Evolutionary conservation across 495 filamentous ascomycete species (phyloP).

Genomic region (Penicilliopsis zonata): DNA sequence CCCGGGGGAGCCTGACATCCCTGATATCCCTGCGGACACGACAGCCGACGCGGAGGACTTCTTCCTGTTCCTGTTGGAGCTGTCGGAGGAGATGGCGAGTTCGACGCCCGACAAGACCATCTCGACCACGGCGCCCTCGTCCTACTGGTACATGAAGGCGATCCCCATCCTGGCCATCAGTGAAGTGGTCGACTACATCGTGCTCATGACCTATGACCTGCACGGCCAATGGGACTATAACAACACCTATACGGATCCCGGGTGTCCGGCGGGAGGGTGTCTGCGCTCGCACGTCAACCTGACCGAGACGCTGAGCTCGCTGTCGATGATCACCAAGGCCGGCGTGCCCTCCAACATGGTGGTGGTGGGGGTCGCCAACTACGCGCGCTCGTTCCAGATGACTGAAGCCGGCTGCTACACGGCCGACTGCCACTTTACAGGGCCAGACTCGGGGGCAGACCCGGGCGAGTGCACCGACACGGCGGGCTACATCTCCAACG

Average conservation of each 20-base stretch:
- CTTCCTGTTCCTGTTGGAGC: conserved; percentile 8
- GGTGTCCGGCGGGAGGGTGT: conserved; percentile 24
- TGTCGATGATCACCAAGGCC: conserved; percentile 40
- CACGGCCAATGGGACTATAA: conserved; percentile 24
- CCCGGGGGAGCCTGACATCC: conserved; percentile 24
- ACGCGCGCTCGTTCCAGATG: conserved; percentile 29
- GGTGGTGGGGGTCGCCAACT: conserved; percentile 23
- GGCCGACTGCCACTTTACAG: conserved; percentile 6
- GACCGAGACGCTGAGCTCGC: conserved; percentile 25
- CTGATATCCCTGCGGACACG: conserved; percentile 17
- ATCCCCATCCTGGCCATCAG: conserved; percentile 15
- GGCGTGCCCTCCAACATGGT: conserved; percentile 29
- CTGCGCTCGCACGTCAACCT: conserved; percentile 29
- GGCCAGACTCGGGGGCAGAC: neutral
- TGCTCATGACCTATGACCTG: conserved; percentile 27
- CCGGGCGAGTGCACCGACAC: neutral
- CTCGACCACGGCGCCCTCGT: conserved; percentile 12
- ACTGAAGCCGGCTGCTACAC: conserved; percentile 11
- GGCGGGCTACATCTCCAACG: conserved; percentile 8
- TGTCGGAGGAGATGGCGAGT: neutral
- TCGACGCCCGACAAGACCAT: neutral
- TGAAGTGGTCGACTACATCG: conserved; percentile 17
- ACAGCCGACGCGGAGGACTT: conserved; percentile 19
- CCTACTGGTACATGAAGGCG: conserved; percentile 19
- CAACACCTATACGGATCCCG: conserved; percentile 6